Evolutionary conservation across 2,329 filamentous ascomycete genomes (phyloP).

Genomic region (Nothopassalora personata): DNA sequence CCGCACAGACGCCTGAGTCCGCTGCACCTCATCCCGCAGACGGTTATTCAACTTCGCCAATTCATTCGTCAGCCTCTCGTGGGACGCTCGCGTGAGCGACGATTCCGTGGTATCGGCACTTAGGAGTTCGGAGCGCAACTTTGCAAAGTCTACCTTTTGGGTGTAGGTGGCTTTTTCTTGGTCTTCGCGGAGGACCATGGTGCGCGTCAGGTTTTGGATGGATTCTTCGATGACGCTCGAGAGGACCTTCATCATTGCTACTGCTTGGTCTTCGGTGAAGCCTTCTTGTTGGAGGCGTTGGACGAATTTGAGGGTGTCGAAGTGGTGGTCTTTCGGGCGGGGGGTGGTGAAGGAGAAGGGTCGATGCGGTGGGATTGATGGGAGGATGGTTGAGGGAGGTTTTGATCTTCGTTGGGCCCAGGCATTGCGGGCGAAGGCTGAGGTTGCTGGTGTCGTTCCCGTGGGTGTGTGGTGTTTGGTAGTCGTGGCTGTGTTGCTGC

Average conservation of each 20-base stretch:
- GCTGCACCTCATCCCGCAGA: slow-evolving; percentile 85
- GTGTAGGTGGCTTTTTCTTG: slow-evolving; percentile 71
- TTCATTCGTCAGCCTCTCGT: slow-evolving; percentile 91
- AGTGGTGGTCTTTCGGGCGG: slow-evolving; percentile 76
- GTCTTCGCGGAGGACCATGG: slow-evolving; percentile 96
- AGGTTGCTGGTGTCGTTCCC: slow-evolving; percentile 17
- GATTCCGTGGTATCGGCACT: slow-evolving; percentile 88
- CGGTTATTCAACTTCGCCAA: slow-evolving; percentile 87
- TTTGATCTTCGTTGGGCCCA: slow-evolving; percentile 16
- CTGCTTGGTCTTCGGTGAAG: slow-evolving; percentile 90
- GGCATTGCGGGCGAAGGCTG: slow-evolving; percentile 16
- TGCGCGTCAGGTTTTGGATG: slow-evolving; percentile 94
- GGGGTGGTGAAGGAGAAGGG: slow-evolving; percentile 63
- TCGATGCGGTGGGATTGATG: slow-evolving; percentile 5
- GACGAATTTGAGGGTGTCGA: slow-evolving; percentile 96
- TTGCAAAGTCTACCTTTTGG: slow-evolving; percentile 96
- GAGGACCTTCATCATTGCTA: slow-evolving; percentile 97
- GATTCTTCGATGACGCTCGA: slow-evolving; percentile 97
- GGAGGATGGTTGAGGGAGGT: slow-evolving; percentile 4
- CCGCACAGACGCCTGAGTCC: slow-evolving; percentile 87
- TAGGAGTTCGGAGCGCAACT: slow-evolving; percentile 88
- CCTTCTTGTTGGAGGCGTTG: slow-evolving; percentile 84
- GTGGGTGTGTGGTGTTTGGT: slow-evolving; percentile 1
- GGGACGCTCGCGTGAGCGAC: slow-evolving; percentile 77
- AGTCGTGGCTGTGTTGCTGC: slow-evolving; percentile 4